Evolutionary conservation across 2,329 filamentous ascomycete genomes (phyloP).

Genomic region (Pyricularia grisea): DNA sequence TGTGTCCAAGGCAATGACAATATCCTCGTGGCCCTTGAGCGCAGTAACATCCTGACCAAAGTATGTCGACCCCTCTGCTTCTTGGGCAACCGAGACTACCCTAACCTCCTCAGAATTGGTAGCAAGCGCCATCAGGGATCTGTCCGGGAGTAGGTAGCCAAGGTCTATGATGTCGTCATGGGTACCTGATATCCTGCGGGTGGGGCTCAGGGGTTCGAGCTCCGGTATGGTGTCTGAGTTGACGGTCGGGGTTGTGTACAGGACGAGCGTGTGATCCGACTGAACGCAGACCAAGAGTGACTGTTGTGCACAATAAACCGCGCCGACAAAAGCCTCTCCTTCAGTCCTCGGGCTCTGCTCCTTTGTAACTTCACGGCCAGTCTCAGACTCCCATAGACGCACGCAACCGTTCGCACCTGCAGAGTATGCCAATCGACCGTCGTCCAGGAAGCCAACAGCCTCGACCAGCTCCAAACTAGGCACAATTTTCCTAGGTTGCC

Average conservation of each 20-base stretch:
- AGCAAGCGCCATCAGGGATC: slow-evolving; percentile 76
- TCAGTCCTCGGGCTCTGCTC: slow-evolving; percentile 57
- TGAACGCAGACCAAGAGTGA: slow-evolving; percentile 74
- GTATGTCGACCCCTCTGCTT: slow-evolving; percentile 32
- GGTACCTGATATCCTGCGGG: slow-evolving; percentile 83
- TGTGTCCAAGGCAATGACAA: slow-evolving; percentile 86
- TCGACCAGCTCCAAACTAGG: slow-evolving; percentile 83
- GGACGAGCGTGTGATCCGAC: slow-evolving; percentile 76
- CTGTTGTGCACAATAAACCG: slow-evolving; percentile 55
- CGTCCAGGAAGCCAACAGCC: slow-evolving; percentile 66
- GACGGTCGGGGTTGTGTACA: slow-evolving; percentile 42
- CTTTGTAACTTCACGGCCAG: slow-evolving; percentile 68
- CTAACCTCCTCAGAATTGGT: slow-evolving; percentile 93
- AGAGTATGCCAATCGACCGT: slow-evolving; percentile 67
- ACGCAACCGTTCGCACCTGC: slow-evolving; percentile 77
- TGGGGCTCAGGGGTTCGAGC: slow-evolving; percentile 35
- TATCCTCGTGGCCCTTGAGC: slow-evolving; percentile 86
- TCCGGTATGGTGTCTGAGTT: slow-evolving; percentile 15
- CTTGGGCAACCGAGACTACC: slow-evolving; percentile 61
- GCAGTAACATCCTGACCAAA: slow-evolving; percentile 86
- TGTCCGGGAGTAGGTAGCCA: slow-evolving; percentile 72
- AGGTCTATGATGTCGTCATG: slow-evolving; percentile 97
- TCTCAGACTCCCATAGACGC: slow-evolving; percentile 72
- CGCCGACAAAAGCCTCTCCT: slow-evolving; percentile 60
- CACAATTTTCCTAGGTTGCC: slow-evolving; percentile 73